Conservation (phyloP, 345 rosid species). For the Eucalyptus sideroxylon region DNA sequence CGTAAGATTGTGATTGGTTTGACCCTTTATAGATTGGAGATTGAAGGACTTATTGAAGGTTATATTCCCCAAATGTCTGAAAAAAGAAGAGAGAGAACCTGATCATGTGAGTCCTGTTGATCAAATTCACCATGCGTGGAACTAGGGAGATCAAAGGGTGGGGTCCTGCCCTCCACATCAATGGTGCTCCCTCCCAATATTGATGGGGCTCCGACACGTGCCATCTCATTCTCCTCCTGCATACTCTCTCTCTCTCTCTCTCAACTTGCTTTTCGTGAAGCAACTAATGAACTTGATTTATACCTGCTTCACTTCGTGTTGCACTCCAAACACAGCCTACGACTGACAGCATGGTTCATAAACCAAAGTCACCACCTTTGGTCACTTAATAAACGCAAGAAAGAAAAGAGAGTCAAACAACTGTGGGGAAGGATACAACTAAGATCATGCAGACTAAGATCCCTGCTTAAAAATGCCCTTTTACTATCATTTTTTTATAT, state of each 20-base stretch:
- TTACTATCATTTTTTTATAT: not conserved
- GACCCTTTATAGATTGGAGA: not conserved
- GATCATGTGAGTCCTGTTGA: not conserved
- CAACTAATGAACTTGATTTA: not conserved
- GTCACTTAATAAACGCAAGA: not conserved
- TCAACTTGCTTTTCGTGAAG: not conserved
- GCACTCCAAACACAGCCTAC: not conserved
- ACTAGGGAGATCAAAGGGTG: not conserved
- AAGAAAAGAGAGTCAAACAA: not conserved
- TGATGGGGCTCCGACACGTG: not conserved
- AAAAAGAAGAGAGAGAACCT: not conserved
- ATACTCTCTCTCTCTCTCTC: not conserved
- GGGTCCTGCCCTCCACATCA: not conserved
- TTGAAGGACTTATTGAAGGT: not conserved
- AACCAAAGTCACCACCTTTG: not conserved
- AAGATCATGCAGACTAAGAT: not conserved
- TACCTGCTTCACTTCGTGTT: not conserved
- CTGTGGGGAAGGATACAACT: not conserved
- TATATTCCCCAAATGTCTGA: not conserved
- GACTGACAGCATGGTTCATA: not conserved
- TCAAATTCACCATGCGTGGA: not conserved
- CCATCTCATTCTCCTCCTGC: not conserved
- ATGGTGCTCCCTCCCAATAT: conserved; percentile 7
- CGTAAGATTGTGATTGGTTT: not conserved
- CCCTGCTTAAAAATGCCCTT: not conserved